Evolutionary conservation across 2,329 filamentous ascomycete species (phyloP).

Genomic region (Sphaerulina populicola): DNA sequence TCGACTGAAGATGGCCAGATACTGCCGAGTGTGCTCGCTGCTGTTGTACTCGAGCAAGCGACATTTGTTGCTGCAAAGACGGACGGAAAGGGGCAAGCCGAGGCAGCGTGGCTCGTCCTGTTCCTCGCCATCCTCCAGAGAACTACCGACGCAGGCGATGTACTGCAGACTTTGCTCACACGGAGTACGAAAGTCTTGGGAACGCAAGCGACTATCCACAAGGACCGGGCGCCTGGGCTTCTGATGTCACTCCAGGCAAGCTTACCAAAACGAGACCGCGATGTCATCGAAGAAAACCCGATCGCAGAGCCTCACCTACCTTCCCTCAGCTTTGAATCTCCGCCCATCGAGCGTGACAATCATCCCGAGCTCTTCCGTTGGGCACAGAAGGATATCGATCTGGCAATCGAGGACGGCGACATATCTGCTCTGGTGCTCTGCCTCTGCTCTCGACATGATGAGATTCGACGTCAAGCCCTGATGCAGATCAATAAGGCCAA

Average conservation of each 20-base stretch:
- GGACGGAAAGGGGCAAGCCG: conserved; percentile 7
- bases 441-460: conserved; percentile 63
- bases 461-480: conserved; percentile 71
- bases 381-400: conserved; percentile 67
- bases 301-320: background rate
- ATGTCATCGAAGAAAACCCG: background rate
- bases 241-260: background rate
- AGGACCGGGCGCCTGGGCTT: background rate
- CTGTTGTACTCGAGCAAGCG: conserved; percentile 69
- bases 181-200: conserved; percentile 1
- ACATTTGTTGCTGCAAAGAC: conserved; percentile 45
- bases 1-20: conserved; percentile 15
- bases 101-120: conserved; percentile 18
- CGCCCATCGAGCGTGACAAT: conserved; percentile 37
- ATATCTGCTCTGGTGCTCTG: conserved; percentile 63
- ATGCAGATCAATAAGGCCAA: conserved; percentile 58
- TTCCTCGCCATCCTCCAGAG: conserved; percentile 19
- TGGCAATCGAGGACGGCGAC: conserved; percentile 70
- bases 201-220: background rate
- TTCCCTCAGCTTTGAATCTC: conserved; percentile 29
- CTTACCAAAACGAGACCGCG: background rate
- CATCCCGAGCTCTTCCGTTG: conserved; percentile 51
- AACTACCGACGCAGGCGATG: conserved; percentile 7
- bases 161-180: conserved; percentile 3
- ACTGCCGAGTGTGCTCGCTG: conserved; percentile 55